Base-by-base conservation (phyloP, 192 early-diverging fungal species). In the Coemansia sp. region DNA sequence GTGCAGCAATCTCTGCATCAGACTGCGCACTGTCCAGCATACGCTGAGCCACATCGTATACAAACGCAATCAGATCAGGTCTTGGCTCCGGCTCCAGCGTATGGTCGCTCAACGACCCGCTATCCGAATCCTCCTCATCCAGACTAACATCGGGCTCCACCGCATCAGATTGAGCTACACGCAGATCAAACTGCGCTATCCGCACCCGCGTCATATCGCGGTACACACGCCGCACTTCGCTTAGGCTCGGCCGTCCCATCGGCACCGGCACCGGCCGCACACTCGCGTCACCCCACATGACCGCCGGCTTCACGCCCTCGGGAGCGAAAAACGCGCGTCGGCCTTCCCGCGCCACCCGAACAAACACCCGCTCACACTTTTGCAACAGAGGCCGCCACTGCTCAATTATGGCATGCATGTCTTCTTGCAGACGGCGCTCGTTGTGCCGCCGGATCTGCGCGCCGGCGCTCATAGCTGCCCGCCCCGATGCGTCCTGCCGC, bases 401-500 rank as follows among this genome's bases (percentile, higher is more conserved):
- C 2, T 57, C 63, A 29, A 97, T 50, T 1, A 96, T 69, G 22
- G 85, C 83, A 15, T 88, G 82, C n/a, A 98, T 86, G 25, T 98
- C 95, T 41, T 88, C 76, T 65, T 87, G 81, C 7, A 98, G 74
- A 25, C 84, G 86, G 47, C 84, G 84, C 66, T 99, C 95, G 72
- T 99, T 97, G 76, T 95, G 89, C 65, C 93, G 78, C 37, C 97
- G 83, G 49, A 99, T 84, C 50, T 87, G 86, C 0, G 97, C 91
- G 43, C 97, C 97, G 5, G 95, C 97, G 22, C 93, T 82, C 3
- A 72, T 72, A 87, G 65, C 92, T 86, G 22, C 93, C 86, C 22
- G 85, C 71, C 94, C 94, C 68, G 93, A 93, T 4, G 89, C 75
- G 80, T 96, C 94, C 56, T 92, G 87, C 19, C 76, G 83, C 29